Evolutionary conservation across 1,284 basidiomycete genomes (phyloP).

Genomic region (Ceratobasidium sp.): DNA sequence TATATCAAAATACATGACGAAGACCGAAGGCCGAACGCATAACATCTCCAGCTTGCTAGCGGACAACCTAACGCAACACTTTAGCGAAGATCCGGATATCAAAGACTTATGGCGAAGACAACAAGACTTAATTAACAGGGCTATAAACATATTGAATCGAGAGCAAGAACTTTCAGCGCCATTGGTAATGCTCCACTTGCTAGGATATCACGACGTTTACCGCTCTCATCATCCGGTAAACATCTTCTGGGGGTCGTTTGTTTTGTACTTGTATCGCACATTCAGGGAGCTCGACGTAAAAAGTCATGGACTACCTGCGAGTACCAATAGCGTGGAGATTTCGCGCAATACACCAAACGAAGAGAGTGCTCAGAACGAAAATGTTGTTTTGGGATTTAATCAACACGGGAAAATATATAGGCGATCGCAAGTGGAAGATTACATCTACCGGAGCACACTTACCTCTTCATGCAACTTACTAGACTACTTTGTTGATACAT

Average conservation of each 20-base stretch:
- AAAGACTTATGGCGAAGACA: not conserved
- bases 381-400: not conserved
- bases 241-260: not conserved
- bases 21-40: slow-evolving; percentile 48
- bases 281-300: not conserved
- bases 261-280: not conserved
- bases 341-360: not conserved
- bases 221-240: not conserved
- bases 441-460: not conserved
- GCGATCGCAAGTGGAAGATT: not conserved
- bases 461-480: not conserved
- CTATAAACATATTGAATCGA: not conserved
- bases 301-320: not conserved
- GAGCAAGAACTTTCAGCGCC: not conserved
- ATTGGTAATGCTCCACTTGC: not conserved
- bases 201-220: not conserved
- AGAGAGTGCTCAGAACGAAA: not conserved
- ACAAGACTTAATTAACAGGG: not conserved
- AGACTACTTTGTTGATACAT: not conserved
- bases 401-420: not conserved
- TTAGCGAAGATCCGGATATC: not conserved
- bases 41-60: slow-evolving; percentile 46
- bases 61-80: not conserved
- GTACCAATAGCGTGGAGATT: not conserved
- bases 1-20: slow-evolving; percentile 49